These are phyloP conservation scores for Neospora caninum DNA, from an alignment of 169 alveolate genomes.

Conservation along the genomic window DNA sequence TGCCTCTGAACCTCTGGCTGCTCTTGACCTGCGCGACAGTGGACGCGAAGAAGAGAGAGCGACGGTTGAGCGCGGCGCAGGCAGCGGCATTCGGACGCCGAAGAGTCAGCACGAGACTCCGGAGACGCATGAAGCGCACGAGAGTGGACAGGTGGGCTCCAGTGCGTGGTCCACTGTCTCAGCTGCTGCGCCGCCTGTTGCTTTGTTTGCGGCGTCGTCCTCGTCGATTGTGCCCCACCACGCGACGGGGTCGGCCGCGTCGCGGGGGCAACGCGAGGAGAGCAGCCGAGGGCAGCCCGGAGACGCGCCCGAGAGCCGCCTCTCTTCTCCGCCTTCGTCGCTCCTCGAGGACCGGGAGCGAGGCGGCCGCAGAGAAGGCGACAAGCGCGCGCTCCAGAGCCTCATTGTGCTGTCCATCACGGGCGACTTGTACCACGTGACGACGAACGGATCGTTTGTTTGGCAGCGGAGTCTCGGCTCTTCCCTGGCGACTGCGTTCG, in stretches of 20 bases:
- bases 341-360: not conserved
- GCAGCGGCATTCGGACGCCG: not conserved
- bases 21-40: no score
- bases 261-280: not conserved
- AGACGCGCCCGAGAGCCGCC: not conserved
- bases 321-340: slow-evolving; percentile 14
- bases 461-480: slow-evolving; percentile 59
- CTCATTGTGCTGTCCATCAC: slow-evolving; percentile 56
- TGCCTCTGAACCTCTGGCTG: no score
- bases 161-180: not conserved
- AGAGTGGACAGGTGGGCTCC: not conserved
- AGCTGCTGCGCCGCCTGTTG: not conserved
- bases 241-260: not conserved
- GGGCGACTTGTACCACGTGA: slow-evolving; percentile 57
- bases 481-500: slow-evolving; percentile 61
- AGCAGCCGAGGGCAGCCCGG: not conserved
- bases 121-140: not conserved
- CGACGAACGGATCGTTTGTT: slow-evolving; percentile 55
- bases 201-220: not conserved
- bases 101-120: not conserved
- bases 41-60: no score
- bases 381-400: slow-evolving; percentile 8
- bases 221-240: not conserved
- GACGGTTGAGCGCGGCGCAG: no score
- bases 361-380: not conserved